Evolutionary conservation across 768 basidiomycete genomes (phyloP), one percentile per base, ranked within the genome.

Genomic region (Mycena epipterygia): DNA sequence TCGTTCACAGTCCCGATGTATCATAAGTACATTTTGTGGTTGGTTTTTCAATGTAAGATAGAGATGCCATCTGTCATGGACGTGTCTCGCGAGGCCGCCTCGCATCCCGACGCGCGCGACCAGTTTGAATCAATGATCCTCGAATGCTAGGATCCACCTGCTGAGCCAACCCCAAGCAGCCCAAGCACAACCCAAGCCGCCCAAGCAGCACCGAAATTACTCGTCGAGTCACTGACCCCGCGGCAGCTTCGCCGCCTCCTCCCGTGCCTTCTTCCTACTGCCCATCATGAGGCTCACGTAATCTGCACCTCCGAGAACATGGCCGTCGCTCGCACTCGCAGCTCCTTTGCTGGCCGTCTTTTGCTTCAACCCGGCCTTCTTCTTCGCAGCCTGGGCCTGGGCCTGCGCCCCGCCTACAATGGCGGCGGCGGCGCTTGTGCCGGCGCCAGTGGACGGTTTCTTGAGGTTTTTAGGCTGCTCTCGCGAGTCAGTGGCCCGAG

Each of bases 271-370:
- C 74, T 86, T 85, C 68, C 93, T 83, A n/a, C 92, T 84, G 21
- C 93, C 93, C 85, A 90, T 84, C 84, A 93, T 81, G 71, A 95
- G 77, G 14, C 87, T 84, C 52, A 95, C 89, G 76, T 95, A 95
- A 79, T 95, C 94, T 33, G 91, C 93, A 23, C 88, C 92, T 23
- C 91, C 93, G 41, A 94, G 82, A 3, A 94, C 86, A 60, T 77
- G 86, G 0, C 80, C 84, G 17, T 71, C 53, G 63, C 74, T 67
- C 17, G 75, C 59, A 4, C 49, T 74, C 59, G 68, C 70, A 48
- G 76, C 73, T 42, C 53, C 64, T 62, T 76, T 82, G 9, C 53
- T 27, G 12, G 63, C 49, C 17, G 80, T 75, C 71, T 87, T 88
- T 33, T 79, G 82, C 74, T 89, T 90, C 59, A 89, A 73, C 6